Base-by-base conservation (phyloP, 2,329 filamentous ascomycete species). In the Fonsecaea nubica region DNA sequence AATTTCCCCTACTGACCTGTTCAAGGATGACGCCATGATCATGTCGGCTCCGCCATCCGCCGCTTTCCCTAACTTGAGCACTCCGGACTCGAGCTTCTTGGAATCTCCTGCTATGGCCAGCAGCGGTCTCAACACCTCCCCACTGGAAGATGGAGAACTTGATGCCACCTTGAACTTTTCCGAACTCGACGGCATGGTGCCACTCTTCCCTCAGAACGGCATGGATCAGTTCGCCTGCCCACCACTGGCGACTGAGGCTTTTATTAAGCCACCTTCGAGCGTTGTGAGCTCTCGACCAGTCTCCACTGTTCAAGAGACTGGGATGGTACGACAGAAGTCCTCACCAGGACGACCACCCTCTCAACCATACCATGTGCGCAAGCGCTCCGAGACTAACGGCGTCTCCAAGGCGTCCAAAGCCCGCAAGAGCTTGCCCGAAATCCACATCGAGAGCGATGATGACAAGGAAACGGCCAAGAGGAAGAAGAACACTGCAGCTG, bases 401-500 rank as follows among this genome's bases (percentile, higher is more conserved):
- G 87, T 94, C 64, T 85, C 80, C 76, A 72, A 72, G 65, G 38
- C 64, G 6, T 81, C 90, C 75, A 90, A 90, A 78, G 89, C 90
- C 70, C 89, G 92, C 76, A 92, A 92, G 83, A 87, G 89, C 71
- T 82, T 95, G 63, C 90, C 90, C 70, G 88, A 90, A 21, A 95
- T 74, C 62, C 64, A 93, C 76, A 81, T 91, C 66, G 85, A 93
- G 38, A 90, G 95, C 72, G 87, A 89, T 0, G 82, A 77, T 59
- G 92, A 96, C 76, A 86, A 84, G 32, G 78, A 90, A n/a, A 91
- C 91, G 30, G 87, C 94, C 85, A 96, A 96, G 87, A 90, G 92
- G 77, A 92, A 92, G 58, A 90, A 92, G 74, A 96, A 96, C 78
- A 95, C 92, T 45, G 86, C 94, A 77, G 92, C 92, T 25, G 92